These are phyloP conservation scores for Polygonum aviculare DNA, from an alignment of 148 eudicot genomes.

Conservation along the genomic window DNA sequence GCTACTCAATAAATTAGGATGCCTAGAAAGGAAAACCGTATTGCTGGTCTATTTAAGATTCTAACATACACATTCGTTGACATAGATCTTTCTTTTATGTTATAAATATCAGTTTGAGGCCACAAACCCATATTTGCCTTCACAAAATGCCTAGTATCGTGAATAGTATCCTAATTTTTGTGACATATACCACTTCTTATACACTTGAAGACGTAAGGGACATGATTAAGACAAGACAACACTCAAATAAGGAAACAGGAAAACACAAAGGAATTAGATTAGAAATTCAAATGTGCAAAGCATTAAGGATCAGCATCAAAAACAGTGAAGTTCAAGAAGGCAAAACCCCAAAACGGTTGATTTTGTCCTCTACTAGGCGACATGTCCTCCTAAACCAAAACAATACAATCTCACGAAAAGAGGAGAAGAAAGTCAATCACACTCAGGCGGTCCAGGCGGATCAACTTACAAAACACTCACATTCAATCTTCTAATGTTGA, in stretches of 20 bases:
- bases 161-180: background rate
- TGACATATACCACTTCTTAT: background rate
- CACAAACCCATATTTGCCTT: background rate
- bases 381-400: background rate
- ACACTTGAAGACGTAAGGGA: background rate
- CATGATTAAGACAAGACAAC: background rate
- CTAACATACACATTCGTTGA: background rate
- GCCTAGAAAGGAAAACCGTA: background rate
- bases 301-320: background rate
- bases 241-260: background rate
- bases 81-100: background rate
- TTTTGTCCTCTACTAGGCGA: too few relatives aligned
- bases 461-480: background rate
- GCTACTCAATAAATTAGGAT: background rate
- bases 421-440: background rate
- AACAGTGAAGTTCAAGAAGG: background rate
- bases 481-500: background rate
- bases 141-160: background rate
- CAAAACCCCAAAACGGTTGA: background rate
- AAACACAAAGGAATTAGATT: background rate
- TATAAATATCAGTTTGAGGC: background rate
- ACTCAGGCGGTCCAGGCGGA: background rate
- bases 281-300: background rate
- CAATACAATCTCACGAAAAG: background rate
- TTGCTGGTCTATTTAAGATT: background rate